Conservation (phyloP, 306 rosid genomes). For the Vigna nakashimae region DNA sequence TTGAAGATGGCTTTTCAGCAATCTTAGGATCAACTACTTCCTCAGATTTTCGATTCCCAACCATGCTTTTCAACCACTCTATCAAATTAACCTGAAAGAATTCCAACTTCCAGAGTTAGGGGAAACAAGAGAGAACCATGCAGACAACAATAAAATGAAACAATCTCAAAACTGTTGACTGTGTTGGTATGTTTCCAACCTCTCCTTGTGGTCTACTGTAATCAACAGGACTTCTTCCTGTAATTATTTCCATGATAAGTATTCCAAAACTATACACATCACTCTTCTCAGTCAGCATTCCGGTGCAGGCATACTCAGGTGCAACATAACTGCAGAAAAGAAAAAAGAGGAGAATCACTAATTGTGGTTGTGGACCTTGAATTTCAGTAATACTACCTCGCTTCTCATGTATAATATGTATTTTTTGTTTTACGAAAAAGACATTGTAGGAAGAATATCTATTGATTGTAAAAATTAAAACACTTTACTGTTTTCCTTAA, state of each 20-base stretch:
- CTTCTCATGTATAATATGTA: too few relatives aligned
- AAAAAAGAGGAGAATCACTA: slow-evolving; percentile 28
- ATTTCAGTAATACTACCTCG: background rate
- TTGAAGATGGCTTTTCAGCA: slow-evolving; percentile 85
- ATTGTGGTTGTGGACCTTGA: slow-evolving; percentile 1
- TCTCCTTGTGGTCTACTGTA: slow-evolving; percentile 87
- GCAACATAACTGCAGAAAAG: slow-evolving; percentile 83
- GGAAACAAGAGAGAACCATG: background rate
- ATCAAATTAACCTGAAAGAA: slow-evolving; percentile 78
- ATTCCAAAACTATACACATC: slow-evolving; percentile 96
- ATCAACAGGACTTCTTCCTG: slow-evolving; percentile 95
- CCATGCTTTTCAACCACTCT: slow-evolving; percentile 94
- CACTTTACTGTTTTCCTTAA: too few relatives aligned
- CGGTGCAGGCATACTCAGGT: slow-evolving; percentile 98
- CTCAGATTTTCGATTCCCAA: slow-evolving; percentile 83
- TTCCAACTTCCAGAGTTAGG: slow-evolving; percentile 37
- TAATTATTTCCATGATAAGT: slow-evolving; percentile 91
- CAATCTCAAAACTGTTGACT: slow-evolving; percentile 6
- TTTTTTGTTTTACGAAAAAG: too few relatives aligned
- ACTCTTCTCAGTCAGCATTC: slow-evolving; percentile 97
- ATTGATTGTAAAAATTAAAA: too few relatives aligned
- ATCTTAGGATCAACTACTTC: slow-evolving; percentile 89
- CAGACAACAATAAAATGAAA: background rate
- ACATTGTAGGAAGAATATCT: too few relatives aligned
- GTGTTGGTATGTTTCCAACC: slow-evolving; percentile 57